Base-by-base conservation (phyloP, 352 stramenopile species). In the Phytophthora macrochlamydospora region DNA sequence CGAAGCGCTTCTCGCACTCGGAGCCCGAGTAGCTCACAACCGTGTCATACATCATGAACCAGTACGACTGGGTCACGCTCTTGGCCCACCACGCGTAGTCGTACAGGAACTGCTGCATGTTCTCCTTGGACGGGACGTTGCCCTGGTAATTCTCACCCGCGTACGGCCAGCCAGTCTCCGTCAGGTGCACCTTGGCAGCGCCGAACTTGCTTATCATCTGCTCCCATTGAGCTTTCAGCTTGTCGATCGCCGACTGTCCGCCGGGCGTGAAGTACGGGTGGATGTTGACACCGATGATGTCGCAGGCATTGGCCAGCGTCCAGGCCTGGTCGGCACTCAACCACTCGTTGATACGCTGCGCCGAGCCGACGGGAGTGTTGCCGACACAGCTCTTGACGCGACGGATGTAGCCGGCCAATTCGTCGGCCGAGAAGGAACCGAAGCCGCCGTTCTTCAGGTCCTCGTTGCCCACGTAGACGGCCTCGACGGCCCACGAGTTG, bases 391-490 rank as follows among this genome's bases (percentile, higher is more conserved):
- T 63, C 42, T 84, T 81, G 30, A 92, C 69, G 18, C 78, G 70
- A 18, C 71, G 38, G 51, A 90, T 83, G 55, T 79, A 79, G 31
- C 56, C 67, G 14, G 65, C 48, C 33, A 90, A 70, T 49, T 76
- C 31, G 2, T 64, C 61, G 50, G 71, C 71, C 7, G 71, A 67
- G 50, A 53, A 78, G 3, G 38, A 59, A 11, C 78, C 80, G 30
- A 73, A 81, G 44, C 54, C 59, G 14, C 67, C 76, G 57, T 86
- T 85, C 42, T 65, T 56, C 6, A 92, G 66, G 67, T 92, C 71
- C 46, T 91, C 83, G 67, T 90, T 92, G 46, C 83, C 83, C 32
- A 87, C 80, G 66, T 87, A 91, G 35, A 92, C 79, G 11, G 79
- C 81, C n/a, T 87, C 65, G 13, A 92, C 72, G 2, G 45, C 67